Evolutionary conservation across 176 grass and related monocot species (phyloP).

Genomic region (Lolium perenne): DNA sequence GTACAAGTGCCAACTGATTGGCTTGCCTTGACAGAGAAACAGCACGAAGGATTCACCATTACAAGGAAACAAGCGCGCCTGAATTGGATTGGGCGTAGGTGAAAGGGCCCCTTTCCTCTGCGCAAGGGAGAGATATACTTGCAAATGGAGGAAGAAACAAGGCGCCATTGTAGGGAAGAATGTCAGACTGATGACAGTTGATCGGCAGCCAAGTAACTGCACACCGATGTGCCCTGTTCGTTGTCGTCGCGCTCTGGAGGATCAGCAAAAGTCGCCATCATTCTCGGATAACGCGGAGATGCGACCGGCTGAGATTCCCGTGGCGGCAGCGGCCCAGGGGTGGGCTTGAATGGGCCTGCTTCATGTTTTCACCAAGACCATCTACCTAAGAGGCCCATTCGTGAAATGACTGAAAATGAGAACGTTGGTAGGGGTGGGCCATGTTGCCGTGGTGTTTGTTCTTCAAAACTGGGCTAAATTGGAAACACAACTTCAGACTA

Average conservation of each 20-base stretch:
- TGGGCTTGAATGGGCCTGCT: not conserved
- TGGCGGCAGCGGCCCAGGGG: not conserved
- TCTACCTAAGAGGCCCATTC: not conserved
- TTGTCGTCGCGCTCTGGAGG: no score
- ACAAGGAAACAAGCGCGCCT: not conserved
- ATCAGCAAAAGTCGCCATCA: not conserved
- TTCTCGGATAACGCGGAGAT: not conserved
- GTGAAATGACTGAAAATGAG: no score
- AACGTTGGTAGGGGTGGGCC: no score
- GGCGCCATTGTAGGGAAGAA: not conserved
- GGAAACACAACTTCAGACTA: not conserved
- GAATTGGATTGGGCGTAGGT: slow-evolving; percentile 13
- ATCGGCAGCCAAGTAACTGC: not conserved
- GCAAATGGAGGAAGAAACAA: not conserved
- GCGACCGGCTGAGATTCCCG: not conserved
- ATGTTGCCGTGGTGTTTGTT: no score
- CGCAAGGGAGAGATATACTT: not conserved
- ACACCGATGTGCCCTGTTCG: not conserved
- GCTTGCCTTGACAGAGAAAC: not conserved
- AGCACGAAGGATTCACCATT: not conserved
- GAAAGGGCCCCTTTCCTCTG: not conserved
- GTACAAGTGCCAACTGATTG: not conserved
- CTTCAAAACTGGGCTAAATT: not conserved
- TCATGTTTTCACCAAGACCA: not conserved
- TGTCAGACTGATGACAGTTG: not conserved